phyloP scores from a whole-genome alignment of 768 basidiomycete species.

The Serendipita vermifera region DNA sequence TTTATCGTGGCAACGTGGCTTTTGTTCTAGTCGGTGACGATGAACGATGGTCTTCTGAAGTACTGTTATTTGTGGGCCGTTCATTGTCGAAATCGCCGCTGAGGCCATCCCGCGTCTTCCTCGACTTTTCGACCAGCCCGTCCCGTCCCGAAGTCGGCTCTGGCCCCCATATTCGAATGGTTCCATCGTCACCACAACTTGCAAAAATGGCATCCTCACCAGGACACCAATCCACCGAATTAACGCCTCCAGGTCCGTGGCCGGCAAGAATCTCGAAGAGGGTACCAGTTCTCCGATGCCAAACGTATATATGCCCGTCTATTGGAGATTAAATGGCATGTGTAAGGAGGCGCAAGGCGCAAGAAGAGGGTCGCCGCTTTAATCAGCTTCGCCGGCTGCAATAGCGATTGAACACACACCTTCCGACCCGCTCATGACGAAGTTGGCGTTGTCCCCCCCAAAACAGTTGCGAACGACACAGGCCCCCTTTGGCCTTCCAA shows the following conservation, averaged over 20 bases:
- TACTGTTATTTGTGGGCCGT: neutral
- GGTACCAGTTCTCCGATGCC: constrained; percentile 76
- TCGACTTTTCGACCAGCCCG: constrained; percentile 4
- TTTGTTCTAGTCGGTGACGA: neutral
- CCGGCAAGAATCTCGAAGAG: constrained; percentile 82
- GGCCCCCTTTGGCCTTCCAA: constrained; percentile 52
- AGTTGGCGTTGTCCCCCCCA: constrained; percentile 77
- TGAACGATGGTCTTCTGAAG: neutral
- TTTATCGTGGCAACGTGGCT: neutral
- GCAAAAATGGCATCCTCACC: constrained; percentile 84
- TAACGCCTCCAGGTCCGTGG: constrained; percentile 82
- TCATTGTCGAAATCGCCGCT: neutral
- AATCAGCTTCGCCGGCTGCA: constrained; percentile 9
- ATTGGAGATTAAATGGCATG: constrained; percentile 15
- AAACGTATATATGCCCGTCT: constrained; percentile 93
- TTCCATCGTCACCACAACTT: constrained; percentile 85
- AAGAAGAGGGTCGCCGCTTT: neutral
- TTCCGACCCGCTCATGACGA: constrained; percentile 90
- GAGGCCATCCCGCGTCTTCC: neutral
- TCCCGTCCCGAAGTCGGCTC: neutral
- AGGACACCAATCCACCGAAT: constrained; percentile 95
- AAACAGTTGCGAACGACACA: constrained; percentile 90
- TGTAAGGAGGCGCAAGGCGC: neutral
- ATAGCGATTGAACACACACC: constrained; percentile 37
- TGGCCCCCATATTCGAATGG: constrained; percentile 78